Conservation (phyloP, 169 alveolate genomes). For the Plasmodium blacklocki region DNA sequence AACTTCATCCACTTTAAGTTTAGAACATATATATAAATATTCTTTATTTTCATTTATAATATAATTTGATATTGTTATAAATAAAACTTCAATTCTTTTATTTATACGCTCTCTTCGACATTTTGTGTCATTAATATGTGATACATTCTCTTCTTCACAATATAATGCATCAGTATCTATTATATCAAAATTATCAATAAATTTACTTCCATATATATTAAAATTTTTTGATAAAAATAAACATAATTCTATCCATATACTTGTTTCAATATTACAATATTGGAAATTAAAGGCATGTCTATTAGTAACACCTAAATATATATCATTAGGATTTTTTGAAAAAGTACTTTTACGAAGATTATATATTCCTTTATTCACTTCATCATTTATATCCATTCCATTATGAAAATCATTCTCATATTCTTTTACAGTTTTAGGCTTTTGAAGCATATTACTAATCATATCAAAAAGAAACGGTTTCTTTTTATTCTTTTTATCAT, state of each 20-base stretch:
- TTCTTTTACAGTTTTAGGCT: slow-evolving; percentile 40
- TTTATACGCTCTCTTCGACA: slow-evolving; percentile 50
- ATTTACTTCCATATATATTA: slow-evolving; percentile 54
- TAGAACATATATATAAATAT: slow-evolving; percentile 53
- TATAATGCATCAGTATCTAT: slow-evolving; percentile 33
- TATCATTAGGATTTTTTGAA: slow-evolving; percentile 8
- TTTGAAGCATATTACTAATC: slow-evolving; percentile 55
- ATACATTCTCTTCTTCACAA: slow-evolving; percentile 45
- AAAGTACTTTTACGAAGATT: background rate
- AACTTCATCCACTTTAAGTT: slow-evolving; percentile 55
- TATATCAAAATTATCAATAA: slow-evolving; percentile 70
- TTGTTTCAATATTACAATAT: slow-evolving; percentile 74
- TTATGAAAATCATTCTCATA: slow-evolving; percentile 13
- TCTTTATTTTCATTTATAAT: slow-evolving; percentile 58
- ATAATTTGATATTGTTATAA: slow-evolving; percentile 59
- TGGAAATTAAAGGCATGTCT: slow-evolving; percentile 57
- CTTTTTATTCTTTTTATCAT: slow-evolving; percentile 10
- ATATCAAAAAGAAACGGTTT: slow-evolving; percentile 49
- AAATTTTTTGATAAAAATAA: slow-evolving; percentile 66
- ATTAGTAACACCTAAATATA: slow-evolving; percentile 49
- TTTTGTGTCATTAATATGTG: slow-evolving; percentile 73
- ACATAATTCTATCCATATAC: slow-evolving; percentile 71
- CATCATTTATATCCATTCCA: slow-evolving; percentile 55
- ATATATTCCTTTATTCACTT: slow-evolving; percentile 30
- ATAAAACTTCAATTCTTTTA: slow-evolving; percentile 64